Conservation (phyloP, 306 rosid genomes). For the Aeschynomene evenia region DNA sequence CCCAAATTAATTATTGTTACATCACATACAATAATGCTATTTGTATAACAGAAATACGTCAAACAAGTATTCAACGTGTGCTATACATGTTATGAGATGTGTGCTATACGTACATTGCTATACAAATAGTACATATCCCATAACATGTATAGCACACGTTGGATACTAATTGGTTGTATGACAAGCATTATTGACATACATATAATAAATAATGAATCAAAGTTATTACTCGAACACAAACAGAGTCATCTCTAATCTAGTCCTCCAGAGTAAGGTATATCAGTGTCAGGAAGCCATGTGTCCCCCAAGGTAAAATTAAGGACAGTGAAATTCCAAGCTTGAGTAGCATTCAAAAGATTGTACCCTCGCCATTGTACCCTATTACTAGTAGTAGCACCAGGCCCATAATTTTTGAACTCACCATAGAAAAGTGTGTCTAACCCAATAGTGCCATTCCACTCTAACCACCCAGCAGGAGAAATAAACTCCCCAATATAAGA, state of each 20-base stretch:
- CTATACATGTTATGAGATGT: too few species aligned
- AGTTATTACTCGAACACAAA: background rate
- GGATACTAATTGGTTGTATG: too few species aligned
- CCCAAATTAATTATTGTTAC: too few species aligned
- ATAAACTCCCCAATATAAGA: constrained; percentile 67
- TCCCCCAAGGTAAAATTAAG: constrained; percentile 55
- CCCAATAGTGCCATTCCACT: constrained; percentile 67
- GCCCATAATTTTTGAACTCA: constrained; percentile 64
- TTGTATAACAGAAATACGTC: too few species aligned
- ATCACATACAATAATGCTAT: too few species aligned
- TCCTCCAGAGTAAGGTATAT: constrained; percentile 61
- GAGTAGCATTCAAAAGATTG: constrained; percentile 44
- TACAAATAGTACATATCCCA: too few species aligned
- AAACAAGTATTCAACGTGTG: too few species aligned
- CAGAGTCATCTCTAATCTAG: constrained; percentile 15
- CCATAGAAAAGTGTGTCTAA: constrained; percentile 68
- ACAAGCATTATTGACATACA: constrained; percentile 10
- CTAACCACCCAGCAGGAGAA: constrained; percentile 64
- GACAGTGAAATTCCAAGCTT: constrained; percentile 70
- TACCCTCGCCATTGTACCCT: constrained; percentile 76
- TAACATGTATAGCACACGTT: too few species aligned
- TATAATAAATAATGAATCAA: constrained; percentile 17
- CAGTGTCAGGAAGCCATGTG: constrained; percentile 72
- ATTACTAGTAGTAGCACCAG: constrained; percentile 52
- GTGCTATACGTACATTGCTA: too few species aligned